These are phyloP conservation scores for Leccinum longicurvipes DNA, from an alignment of 768 basidiomycete species.

Conservation along the genomic window DNA sequence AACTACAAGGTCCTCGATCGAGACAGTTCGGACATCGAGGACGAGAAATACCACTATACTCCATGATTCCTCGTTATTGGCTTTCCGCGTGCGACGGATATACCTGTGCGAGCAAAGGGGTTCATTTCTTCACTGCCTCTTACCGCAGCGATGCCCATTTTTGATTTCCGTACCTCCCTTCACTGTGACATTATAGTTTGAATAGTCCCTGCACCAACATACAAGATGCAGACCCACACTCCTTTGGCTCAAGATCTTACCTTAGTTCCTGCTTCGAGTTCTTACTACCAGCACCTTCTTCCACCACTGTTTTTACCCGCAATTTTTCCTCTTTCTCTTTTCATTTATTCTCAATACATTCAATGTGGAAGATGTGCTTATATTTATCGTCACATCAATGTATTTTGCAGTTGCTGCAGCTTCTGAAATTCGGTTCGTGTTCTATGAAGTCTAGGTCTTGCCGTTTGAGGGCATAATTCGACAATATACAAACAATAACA, in stretches of 20 bases:
- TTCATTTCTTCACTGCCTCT: neutral
- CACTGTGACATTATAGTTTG: conserved; percentile 9
- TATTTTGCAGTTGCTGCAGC: neutral
- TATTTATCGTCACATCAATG: neutral
- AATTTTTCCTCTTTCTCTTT: neutral
- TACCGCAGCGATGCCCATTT: neutral
- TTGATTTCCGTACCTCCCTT: conserved; percentile 1
- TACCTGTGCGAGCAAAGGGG: conserved; percentile 4
- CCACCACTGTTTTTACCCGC: neutral
- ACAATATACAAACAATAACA: neutral
- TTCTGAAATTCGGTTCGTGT: neutral
- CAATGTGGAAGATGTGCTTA: neutral
- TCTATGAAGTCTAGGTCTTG: neutral
- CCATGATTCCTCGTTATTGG: conserved; percentile 5
- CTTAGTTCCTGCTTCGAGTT: neutral
- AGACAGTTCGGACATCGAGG: conserved; percentile 16
- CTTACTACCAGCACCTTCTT: conserved; percentile 1
- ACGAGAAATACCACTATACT: conserved; percentile 13
- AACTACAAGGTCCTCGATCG: conserved; percentile 12
- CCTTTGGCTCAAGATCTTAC: neutral
- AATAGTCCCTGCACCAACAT: neutral
- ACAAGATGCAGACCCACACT: neutral
- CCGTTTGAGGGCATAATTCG: neutral
- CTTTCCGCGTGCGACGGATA: neutral
- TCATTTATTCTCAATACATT: neutral